Conservation (phyloP, 148 eudicot genomes). For the Suaeda aralocaspica region DNA sequence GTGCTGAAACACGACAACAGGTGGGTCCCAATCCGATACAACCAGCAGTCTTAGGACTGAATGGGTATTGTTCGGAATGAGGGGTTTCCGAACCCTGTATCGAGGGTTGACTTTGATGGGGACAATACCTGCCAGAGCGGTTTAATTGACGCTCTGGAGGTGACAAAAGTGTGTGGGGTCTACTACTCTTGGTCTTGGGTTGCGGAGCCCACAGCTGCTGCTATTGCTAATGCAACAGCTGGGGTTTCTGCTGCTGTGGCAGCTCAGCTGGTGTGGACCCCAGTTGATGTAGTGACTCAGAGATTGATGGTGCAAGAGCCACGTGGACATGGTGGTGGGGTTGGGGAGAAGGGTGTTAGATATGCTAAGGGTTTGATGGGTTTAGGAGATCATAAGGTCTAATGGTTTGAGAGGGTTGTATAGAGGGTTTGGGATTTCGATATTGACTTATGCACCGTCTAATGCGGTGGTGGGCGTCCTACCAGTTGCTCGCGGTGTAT, state of each 20-base stretch:
- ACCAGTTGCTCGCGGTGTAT: constrained; percentile 54
- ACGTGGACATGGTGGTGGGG: background rate
- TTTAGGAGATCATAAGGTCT: constrained; percentile 44
- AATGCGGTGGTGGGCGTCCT: constrained; percentile 85
- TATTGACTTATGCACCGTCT: constrained; percentile 61
- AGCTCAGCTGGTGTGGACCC: constrained; percentile 97
- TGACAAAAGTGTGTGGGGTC: constrained; percentile 67
- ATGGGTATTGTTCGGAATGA: constrained; percentile 37
- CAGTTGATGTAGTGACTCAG: constrained; percentile 86
- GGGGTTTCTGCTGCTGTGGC: constrained; percentile 79
- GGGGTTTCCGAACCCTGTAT: constrained; percentile 59
- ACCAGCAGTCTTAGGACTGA: constrained; percentile 41
- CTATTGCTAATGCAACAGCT: constrained; percentile 73
- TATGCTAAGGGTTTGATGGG: constrained; percentile 69
- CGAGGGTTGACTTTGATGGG: constrained; percentile 79
- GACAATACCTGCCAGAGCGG: constrained; percentile 77
- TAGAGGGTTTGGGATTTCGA: constrained; percentile 80
- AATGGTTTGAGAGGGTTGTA: constrained; percentile 68
- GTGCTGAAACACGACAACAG: constrained; percentile 84
- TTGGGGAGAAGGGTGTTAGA: background rate
- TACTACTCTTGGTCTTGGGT: constrained; percentile 46
- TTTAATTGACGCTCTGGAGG: constrained; percentile 83
- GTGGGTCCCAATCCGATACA: constrained; percentile 37
- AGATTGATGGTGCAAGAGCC: constrained; percentile 70
- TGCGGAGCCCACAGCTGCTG: constrained; percentile 51